Base-by-base conservation (phyloP, 73 alveolate species). In the Paramecium biaurelia region DNA sequence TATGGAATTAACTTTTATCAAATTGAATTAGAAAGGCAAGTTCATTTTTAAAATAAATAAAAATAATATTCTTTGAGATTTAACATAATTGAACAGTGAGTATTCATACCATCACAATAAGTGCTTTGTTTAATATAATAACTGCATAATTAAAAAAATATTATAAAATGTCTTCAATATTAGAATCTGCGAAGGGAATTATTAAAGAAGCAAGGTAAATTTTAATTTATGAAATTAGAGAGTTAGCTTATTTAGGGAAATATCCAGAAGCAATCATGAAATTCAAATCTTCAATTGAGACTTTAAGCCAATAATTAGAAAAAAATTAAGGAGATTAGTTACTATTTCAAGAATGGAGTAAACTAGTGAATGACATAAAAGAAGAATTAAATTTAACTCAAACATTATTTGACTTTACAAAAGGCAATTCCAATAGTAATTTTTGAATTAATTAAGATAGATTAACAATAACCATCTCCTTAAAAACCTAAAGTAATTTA, bases 241-340 rank as follows among this genome's bases (percentile, higher is more conserved):
- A 86, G 45, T 23, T 72, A 4, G 93, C 93, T 0, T 86, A 86
- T 37, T 86, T 86, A 24, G 93, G 93, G 9, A 86, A 86, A 42
- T 86, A 86, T 38, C 41, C 37, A 30, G 93, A 86, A 20, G 93
- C 93, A 10, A 59, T 86, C 1, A 59, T 47, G 24, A 86, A 57
- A 32, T 86, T 86, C 42, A 86, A 86, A 86, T 63, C 45, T 2
- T 28, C 32, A 56, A 21, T 57, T 8, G 58, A 58, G 2, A 11
- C 34, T 9, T 57, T 20, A 49, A 57, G 47, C 8, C 32, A 57
- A 86, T 57, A 72, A 57, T 85, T 85, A 11, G 76, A 18, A 20
- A 20, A 34, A 18, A 32, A 41, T 12, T n/a, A 72, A 34, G 70
- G 45, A 28, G 93, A 86, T 23, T 5, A 28, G n/a, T 59, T 63